These are phyloP conservation scores for Pythium phragmitis DNA, from an alignment of 352 stramenopile species.

Conservation along the genomic window DNA sequence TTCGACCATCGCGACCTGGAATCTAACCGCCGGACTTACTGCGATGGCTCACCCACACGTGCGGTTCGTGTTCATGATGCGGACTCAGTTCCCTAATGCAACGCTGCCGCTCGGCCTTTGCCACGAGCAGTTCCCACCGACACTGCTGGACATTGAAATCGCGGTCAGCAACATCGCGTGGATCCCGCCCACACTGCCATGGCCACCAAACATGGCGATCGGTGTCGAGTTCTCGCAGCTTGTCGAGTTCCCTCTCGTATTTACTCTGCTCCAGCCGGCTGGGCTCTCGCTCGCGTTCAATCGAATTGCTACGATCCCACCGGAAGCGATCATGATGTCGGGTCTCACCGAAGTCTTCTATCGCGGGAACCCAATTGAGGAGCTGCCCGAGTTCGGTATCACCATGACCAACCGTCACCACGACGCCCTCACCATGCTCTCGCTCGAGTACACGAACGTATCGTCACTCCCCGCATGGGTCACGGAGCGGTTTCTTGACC, in stretches of 20 bases:
- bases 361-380: constrained; percentile 3
- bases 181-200: constrained; percentile 2
- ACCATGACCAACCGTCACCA: neutral
- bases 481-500: constrained; percentile 1
- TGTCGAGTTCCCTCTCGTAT: neutral
- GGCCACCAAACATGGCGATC: neutral
- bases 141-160: constrained; percentile 8
- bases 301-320: neutral
- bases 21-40: constrained; percentile 1
- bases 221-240: constrained; percentile 1
- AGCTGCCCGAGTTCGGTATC: neutral
- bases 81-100: constrained; percentile 2
- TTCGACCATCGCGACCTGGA: constrained; percentile 11
- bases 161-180: constrained; percentile 1
- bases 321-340: neutral
- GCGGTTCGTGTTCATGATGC: constrained; percentile 3
- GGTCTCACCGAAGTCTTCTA: neutral
- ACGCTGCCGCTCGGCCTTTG: neutral
- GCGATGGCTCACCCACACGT: neutral
- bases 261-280: neutral
- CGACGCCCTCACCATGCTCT: neutral
- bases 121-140: neutral
- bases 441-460: constrained; percentile 9
- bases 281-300: constrained; percentile 8
- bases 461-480: constrained; percentile 7